phyloP scores from a whole-genome alignment of 2,329 filamentous ascomycete species.

The Colletotrichum zoysiae region DNA sequence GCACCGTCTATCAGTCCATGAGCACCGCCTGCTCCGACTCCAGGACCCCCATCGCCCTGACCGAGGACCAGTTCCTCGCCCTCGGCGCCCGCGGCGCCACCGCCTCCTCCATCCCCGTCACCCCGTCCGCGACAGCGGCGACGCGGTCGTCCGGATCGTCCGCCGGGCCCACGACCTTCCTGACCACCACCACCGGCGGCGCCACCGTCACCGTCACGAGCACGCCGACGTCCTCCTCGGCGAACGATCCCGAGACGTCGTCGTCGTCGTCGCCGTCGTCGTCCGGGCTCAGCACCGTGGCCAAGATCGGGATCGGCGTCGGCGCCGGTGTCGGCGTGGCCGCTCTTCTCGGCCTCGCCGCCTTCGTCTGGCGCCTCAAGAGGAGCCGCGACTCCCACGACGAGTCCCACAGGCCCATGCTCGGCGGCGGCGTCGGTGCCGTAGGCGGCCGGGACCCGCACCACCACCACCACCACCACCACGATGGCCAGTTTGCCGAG shows the following conservation, averaged over 20 bases:
- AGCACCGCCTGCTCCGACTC: conserved; percentile 58
- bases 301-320: conserved; percentile 56
- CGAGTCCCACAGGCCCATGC: conserved; percentile 40
- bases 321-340: conserved; percentile 50
- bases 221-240: conserved; percentile 2
- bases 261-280: not conserved
- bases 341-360: conserved; percentile 34
- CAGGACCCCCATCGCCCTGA: conserved; percentile 57
- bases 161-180: conserved; percentile 17
- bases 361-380: conserved; percentile 36
- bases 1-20: conserved; percentile 59
- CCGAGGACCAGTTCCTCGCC: conserved; percentile 56
- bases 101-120: conserved; percentile 36
- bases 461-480: conserved; percentile 12
- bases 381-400: conserved; percentile 37
- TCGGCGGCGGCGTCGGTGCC: conserved; percentile 28
- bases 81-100: conserved; percentile 39
- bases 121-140: conserved; percentile 36
- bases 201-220: conserved; percentile 34
- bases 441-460: conserved; percentile 22
- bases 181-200: conserved; percentile 30
- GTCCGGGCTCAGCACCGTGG: conserved; percentile 50
- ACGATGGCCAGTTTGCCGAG: conserved; percentile 18
- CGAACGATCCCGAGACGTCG: conserved; percentile 4
- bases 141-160: conserved; percentile 5